Conservation (phyloP, 306 rosid genomes). For the Myrica gale region DNA sequence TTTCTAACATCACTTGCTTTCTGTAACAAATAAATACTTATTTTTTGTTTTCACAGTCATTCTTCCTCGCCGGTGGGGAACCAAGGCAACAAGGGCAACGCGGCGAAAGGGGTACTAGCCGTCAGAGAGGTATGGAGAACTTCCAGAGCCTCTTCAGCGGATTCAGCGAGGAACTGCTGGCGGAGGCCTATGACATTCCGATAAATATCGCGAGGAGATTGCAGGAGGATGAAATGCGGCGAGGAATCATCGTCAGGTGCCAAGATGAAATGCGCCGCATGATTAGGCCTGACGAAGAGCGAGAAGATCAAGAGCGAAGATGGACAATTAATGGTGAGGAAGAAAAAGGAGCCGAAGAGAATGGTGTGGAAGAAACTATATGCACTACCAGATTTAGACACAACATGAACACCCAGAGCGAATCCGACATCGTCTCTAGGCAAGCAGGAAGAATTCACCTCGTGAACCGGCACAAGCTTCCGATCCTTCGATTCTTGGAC, state of each 20-base stretch:
- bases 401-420: conserved; percentile 26
- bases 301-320: conserved; percentile 10
- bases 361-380: conserved; percentile 28
- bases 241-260: conserved; percentile 21
- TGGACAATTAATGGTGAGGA: conserved; percentile 15
- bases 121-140: neutral
- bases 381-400: conserved; percentile 21
- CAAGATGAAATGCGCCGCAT: conserved; percentile 19
- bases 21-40: neutral
- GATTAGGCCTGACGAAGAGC: conserved; percentile 13
- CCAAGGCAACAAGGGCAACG: neutral
- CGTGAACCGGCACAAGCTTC: conserved; percentile 26
- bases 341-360: neutral
- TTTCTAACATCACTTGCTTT: neutral
- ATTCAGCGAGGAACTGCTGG: conserved; percentile 16
- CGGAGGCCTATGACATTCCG: conserved; percentile 29
- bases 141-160: conserved; percentile 14
- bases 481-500: conserved; percentile 16
- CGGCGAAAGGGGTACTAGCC: no score
- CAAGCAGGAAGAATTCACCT: conserved; percentile 27
- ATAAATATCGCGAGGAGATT: conserved; percentile 9
- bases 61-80: conserved; percentile 27
- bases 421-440: conserved; percentile 18
- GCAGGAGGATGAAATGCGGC: neutral
- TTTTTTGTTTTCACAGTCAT: neutral